These are phyloP conservation scores for Turnera subulata DNA, from an alignment of 345 rosid genomes.

Conservation along the genomic window DNA sequence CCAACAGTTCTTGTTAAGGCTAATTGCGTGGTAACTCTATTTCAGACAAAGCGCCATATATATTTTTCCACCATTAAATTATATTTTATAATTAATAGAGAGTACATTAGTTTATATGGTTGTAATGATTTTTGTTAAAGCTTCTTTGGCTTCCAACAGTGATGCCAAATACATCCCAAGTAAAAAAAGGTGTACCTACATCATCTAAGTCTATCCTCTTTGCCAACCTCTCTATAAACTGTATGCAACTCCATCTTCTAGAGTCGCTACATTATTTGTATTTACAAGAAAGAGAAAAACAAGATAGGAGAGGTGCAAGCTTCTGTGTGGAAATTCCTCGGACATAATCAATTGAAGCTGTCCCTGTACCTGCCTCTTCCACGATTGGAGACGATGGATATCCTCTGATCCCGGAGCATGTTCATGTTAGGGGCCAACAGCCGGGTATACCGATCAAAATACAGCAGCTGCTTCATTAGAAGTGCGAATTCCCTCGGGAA, in stretches of 20 bases:
- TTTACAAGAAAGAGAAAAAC: constrained; percentile 1
- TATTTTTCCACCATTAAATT: too few relatives aligned
- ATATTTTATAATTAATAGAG: too few relatives aligned
- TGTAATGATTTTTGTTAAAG: not conserved
- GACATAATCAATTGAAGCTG: constrained; percentile 26
- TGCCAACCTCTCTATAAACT: not conserved
- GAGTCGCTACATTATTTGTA: not conserved
- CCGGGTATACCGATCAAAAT: constrained; percentile 89
- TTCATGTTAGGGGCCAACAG: constrained; percentile 84
- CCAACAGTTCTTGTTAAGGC: too few relatives aligned
- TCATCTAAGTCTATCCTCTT: not conserved
- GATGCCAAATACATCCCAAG: not conserved
- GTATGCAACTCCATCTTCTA: not conserved
- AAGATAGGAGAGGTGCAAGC: not conserved
- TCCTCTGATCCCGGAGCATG: constrained; percentile 97
- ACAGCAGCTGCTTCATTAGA: constrained; percentile 94
- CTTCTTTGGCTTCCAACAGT: not conserved
- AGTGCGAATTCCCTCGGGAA: constrained; percentile 96
- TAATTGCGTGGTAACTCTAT: too few relatives aligned
- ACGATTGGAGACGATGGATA: constrained; percentile 65
- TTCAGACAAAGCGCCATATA: too few relatives aligned
- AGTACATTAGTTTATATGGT: too few relatives aligned
- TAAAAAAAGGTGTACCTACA: too few relatives aligned
- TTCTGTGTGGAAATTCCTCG: not conserved
- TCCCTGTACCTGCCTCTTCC: constrained; percentile 43